Evolutionary conservation across 768 basidiomycete species (phyloP), one percentile per base, ranked within the genome.

Genomic region (Pleurotus platypus): DNA sequence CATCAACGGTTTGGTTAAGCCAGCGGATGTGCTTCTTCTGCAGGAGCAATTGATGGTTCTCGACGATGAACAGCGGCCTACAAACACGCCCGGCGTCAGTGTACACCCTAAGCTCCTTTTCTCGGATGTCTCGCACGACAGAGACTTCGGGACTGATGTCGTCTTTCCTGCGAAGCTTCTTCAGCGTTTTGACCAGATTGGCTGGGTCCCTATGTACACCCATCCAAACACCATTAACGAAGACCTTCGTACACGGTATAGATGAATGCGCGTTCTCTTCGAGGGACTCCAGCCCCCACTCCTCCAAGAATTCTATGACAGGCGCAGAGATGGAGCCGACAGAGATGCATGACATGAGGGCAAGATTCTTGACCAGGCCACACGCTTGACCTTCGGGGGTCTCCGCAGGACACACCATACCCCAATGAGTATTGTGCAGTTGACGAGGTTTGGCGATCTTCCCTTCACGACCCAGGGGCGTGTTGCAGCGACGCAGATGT

Each of bases 371-470:
- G 73, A 98, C 97, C 45, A 98, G 83, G 73, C 97, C 97, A 73
- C 97, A 99, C 59, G 97, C 97, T 70, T 98, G 97, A 46, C 97
- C 97, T 85, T 99, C 97, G 1, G 97, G 97, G 3, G 97, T 99
- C 72, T 99, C 97, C 39, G 97, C 97, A 43, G 97, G 97, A 68
- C 97, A 99, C 16, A 99, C 97, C 97, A 99, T 98, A 38, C 97
- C 97, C 97, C 97, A 99, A 66, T 99, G 97, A 0, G 97, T 98
- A 66, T 99, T 99, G 72, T 99, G 97, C 56, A 99, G 78, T 65
- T 99, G 97, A 64, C 97, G 97, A 57, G 97, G 97, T 70, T 98
- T 98, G 46, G 97, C 97, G 58, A 98, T 98, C 75, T 99, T 99
- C 57, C 95, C 95, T 70, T 98, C 97, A 58, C 97, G 89, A 56